Conservation (phyloP, 139 green algal species). For the Haematococcus lacustris region DNA sequence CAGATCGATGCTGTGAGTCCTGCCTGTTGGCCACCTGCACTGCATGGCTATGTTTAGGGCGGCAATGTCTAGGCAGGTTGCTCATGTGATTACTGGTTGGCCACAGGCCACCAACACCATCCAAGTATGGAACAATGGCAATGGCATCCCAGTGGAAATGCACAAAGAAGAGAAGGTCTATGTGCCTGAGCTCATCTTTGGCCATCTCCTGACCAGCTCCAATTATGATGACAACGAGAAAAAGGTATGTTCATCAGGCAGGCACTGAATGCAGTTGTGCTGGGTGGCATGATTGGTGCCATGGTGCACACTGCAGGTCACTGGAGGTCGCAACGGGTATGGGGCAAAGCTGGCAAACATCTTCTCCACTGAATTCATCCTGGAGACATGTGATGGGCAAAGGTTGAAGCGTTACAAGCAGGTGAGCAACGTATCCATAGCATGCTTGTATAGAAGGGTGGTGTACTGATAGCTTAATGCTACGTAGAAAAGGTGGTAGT, state of each 20-base stretch:
- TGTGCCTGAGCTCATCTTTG: slow-evolving; percentile 98
- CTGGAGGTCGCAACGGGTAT: slow-evolving; percentile 96
- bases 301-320: slow-evolving; percentile 59
- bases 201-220: slow-evolving; percentile 93
- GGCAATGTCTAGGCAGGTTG: not conserved
- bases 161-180: slow-evolving; percentile 93
- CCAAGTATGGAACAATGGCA: slow-evolving; percentile 90
- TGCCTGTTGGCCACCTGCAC: not conserved
- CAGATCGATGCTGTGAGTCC: slow-evolving; percentile 69
- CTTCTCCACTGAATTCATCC: slow-evolving; percentile 93
- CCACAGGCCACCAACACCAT: slow-evolving; percentile 68
- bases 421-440: too few relatives aligned
- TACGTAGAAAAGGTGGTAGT: too few relatives aligned
- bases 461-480: too few relatives aligned
- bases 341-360: slow-evolving; percentile 99
- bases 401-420: slow-evolving; percentile 82
- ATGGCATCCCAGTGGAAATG: slow-evolving; percentile 92
- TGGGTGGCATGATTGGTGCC: too few relatives aligned
- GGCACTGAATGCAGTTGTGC: too few relatives aligned
- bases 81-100: too few relatives aligned
- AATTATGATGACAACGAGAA: slow-evolving; percentile 99
- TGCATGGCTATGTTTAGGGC: too few relatives aligned
- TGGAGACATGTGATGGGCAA: slow-evolving; percentile 92
- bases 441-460: too few relatives aligned
- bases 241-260: slow-evolving; percentile 80